Evolutionary conservation across 805 yeast species (phyloP).

Genomic region (Saccharomycopsis sp.): DNA sequence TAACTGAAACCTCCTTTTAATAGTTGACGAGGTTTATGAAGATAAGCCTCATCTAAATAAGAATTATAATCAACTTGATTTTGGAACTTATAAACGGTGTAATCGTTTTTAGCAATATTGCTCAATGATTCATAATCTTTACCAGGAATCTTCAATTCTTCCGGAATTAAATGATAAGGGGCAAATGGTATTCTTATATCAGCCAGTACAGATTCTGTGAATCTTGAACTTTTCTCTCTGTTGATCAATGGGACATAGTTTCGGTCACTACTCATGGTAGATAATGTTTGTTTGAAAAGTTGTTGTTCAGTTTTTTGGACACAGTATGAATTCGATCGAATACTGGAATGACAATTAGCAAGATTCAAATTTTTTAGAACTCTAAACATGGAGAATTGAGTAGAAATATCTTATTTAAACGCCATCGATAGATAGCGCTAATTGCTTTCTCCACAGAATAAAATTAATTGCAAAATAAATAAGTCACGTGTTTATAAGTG

Average conservation of each 20-base stretch:
- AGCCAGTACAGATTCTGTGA: conserved; percentile 4
- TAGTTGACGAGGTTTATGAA: conserved; percentile 42
- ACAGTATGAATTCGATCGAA: no score
- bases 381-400: no score
- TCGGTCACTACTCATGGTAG: no score
- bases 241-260: neutral
- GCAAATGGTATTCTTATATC: conserved; percentile 15
- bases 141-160: conserved; percentile 5
- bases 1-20: conserved; percentile 62
- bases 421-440: no score
- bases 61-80: conserved; percentile 1
- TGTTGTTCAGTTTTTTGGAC: no score
- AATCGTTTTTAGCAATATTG: conserved; percentile 3
- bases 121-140: neutral
- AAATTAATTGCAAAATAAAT: no score
- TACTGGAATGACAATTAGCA: no score
- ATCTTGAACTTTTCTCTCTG: neutral
- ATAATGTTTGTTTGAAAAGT: no score
- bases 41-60: conserved; percentile 22
- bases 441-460: no score
- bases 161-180: conserved; percentile 14
- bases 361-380: no score
- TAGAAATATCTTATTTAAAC: no score
- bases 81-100: conserved; percentile 7
- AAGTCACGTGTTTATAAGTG: no score